Conservation (phyloP, 768 basidiomycete genomes). For the Tylopilus cervinicoccineus region DNA sequence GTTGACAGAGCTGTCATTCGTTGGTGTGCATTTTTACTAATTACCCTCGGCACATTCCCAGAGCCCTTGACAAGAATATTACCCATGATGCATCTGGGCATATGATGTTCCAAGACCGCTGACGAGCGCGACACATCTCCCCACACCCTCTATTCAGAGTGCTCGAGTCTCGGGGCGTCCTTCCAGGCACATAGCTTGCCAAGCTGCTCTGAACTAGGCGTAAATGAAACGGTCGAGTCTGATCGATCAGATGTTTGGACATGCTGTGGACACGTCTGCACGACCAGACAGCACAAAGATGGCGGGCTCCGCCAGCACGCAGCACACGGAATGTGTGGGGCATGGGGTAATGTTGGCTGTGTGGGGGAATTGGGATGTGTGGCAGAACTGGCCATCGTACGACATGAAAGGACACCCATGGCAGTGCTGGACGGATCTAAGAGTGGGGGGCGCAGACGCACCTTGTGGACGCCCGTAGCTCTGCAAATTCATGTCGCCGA, state of each 20-base stretch:
- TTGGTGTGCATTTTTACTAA: slow-evolving; percentile 1
- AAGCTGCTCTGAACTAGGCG: slow-evolving; percentile 6
- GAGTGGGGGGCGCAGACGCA: slow-evolving; percentile 11
- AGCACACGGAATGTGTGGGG: slow-evolving; percentile 17
- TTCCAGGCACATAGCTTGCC: slow-evolving; percentile 18
- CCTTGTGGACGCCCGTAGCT: slow-evolving; percentile 11
- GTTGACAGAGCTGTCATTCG: slow-evolving; percentile 7
- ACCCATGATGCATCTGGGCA: not conserved
- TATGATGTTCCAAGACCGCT: slow-evolving; percentile 4
- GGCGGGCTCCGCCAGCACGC: slow-evolving; percentile 22
- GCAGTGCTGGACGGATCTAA: slow-evolving; percentile 22
- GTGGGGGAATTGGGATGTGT: slow-evolving; percentile 7
- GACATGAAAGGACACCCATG: slow-evolving; percentile 8
- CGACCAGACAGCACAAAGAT: slow-evolving; percentile 20
- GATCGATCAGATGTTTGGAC: slow-evolving; percentile 4
- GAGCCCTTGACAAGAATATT: not conserved
- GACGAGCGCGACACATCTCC: not conserved
- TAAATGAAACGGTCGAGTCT: not conserved
- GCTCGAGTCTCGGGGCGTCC: not conserved
- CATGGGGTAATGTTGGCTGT: slow-evolving; percentile 25
- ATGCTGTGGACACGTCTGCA: slow-evolving; percentile 14
- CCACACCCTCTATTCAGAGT: not conserved
- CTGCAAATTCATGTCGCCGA: slow-evolving; percentile 3
- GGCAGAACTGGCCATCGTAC: slow-evolving; percentile 1
- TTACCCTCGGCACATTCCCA: slow-evolving; percentile 4